Evolutionary conservation across 352 stramenopile genomes (phyloP).

Genomic region (Globisporangium rhizosaccharum): DNA sequence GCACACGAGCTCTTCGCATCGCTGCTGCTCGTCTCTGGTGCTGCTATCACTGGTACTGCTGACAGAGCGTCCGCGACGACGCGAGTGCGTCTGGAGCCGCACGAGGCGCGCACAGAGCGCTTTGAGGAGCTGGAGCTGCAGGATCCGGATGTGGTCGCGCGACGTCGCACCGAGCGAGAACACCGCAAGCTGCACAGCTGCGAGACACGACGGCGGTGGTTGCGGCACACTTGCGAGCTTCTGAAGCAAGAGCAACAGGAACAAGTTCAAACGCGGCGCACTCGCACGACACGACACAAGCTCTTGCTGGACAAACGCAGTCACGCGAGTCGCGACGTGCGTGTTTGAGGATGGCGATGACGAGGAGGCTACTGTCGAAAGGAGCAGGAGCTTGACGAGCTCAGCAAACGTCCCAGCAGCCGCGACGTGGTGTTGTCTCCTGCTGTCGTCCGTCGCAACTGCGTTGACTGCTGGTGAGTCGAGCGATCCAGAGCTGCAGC

Average conservation of each 20-base stretch:
- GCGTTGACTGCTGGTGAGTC: background rate
- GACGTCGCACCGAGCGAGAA: conserved; percentile 27
- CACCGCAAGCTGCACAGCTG: conserved; percentile 35
- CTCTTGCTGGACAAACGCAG: conserved; percentile 42
- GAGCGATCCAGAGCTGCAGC: conserved; percentile 13
- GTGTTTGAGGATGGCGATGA: background rate
- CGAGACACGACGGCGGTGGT: conserved; percentile 10
- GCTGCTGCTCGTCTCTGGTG: conserved; percentile 13
- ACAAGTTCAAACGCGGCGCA: conserved; percentile 38
- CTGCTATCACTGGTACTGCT: background rate
- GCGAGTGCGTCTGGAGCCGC: conserved; percentile 10
- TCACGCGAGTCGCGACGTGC: conserved; percentile 17
- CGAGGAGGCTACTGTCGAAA: conserved; percentile 14
- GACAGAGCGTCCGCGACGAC: too few relatives aligned
- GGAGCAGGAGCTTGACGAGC: conserved; percentile 33
- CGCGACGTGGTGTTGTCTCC: conserved; percentile 14
- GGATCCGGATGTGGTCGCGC: conserved; percentile 31
- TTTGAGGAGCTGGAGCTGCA: conserved; percentile 49
- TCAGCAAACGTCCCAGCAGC: conserved; percentile 36
- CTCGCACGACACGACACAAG: conserved; percentile 33
- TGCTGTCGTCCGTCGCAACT: too few relatives aligned
- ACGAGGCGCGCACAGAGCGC: conserved; percentile 33
- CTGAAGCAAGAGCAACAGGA: conserved; percentile 47
- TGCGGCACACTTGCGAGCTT: conserved; percentile 20
- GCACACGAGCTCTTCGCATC: conserved; percentile 31